These are phyloP conservation scores for Penicillium sp. DNA, from an alignment of 2,329 filamentous ascomycete species.

Conservation along the genomic window DNA sequence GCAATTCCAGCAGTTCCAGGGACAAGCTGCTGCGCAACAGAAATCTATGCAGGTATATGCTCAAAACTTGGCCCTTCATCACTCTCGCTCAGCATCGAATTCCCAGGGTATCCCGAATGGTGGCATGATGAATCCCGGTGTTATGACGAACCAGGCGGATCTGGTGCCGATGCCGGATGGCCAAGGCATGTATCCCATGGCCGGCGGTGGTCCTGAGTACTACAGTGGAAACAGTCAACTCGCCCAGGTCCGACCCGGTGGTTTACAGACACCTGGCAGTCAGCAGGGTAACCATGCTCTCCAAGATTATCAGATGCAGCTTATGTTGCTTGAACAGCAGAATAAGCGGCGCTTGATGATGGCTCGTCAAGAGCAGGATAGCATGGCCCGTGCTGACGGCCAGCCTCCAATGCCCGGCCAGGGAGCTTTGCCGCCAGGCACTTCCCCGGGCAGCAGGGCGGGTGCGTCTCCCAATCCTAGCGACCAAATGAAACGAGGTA, in stretches of 20 bases:
- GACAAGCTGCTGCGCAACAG: constrained; percentile 61
- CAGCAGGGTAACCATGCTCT: constrained; percentile 59
- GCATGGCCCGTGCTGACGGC: constrained; percentile 53
- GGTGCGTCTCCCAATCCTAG: constrained; percentile 61
- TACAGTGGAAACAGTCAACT: constrained; percentile 59
- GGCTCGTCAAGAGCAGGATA: constrained; percentile 66
- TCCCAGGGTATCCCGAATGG: constrained; percentile 76
- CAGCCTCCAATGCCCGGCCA: constrained; percentile 48
- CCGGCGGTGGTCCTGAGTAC: constrained; percentile 49
- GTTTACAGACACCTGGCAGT: constrained; percentile 41
- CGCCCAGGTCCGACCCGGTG: constrained; percentile 40
- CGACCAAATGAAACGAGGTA: constrained; percentile 62
- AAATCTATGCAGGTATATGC: constrained; percentile 88
- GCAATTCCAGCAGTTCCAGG: constrained; percentile 68
- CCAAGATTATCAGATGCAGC: constrained; percentile 68
- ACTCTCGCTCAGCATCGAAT: constrained; percentile 71
- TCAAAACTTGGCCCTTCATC: constrained; percentile 77
- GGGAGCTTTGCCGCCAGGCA: constrained; percentile 51
- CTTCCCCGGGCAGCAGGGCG: constrained; percentile 57
- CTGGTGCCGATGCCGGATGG: constrained; percentile 75
- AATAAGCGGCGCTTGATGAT: constrained; percentile 66
- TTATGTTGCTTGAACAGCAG: constrained; percentile 67
- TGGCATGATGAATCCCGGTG: constrained; percentile 62
- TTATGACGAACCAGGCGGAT: constrained; percentile 72
- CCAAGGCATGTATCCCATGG: constrained; percentile 43